phyloP scores from a whole-genome alignment of 1,139 yeast species.

The Geotrichum australiense region DNA sequence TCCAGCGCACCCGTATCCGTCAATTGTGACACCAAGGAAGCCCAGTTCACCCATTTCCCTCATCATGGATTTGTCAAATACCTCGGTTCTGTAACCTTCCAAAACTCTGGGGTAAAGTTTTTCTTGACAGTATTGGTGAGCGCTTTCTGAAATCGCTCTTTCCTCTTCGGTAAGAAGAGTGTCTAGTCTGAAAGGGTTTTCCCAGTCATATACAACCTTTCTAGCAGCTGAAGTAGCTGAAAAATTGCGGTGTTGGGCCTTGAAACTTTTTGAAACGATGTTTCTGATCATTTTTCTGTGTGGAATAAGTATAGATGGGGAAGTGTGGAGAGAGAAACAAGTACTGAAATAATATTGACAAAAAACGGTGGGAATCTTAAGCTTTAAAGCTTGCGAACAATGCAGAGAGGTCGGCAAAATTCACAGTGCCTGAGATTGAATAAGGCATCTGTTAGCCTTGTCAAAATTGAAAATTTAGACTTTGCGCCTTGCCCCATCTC shows the following conservation, averaged over 20 bases:
- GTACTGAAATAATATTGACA: no score
- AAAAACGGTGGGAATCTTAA: no score
- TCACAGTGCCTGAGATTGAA: no score
- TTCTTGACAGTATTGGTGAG: constrained; percentile 38
- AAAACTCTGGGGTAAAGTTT: constrained; percentile 37
- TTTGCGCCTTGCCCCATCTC: no score
- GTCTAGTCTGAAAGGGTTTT: constrained; percentile 36
- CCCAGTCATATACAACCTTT: constrained; percentile 32
- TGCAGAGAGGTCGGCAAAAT: no score
- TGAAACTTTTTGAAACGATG: background rate
- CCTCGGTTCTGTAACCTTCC: constrained; percentile 39
- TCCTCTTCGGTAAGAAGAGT: constrained; percentile 39
- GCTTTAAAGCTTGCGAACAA: no score
- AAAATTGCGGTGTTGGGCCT: constrained; percentile 7
- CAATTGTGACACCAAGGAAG: constrained; percentile 38
- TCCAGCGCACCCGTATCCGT: constrained; percentile 42
- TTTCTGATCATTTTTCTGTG: constrained; percentile 9
- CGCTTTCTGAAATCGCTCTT: constrained; percentile 36
- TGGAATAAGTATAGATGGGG: background rate
- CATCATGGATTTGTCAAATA: constrained; percentile 35
- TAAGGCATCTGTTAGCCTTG: no score
- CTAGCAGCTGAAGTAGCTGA: constrained; percentile 13
- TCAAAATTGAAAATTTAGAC: no score
- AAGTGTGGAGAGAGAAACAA: background rate
- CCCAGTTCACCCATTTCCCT: constrained; percentile 41